phyloP scores from a whole-genome alignment of 2,329 filamentous ascomycete genomes.

The Trichoderma sp. region DNA sequence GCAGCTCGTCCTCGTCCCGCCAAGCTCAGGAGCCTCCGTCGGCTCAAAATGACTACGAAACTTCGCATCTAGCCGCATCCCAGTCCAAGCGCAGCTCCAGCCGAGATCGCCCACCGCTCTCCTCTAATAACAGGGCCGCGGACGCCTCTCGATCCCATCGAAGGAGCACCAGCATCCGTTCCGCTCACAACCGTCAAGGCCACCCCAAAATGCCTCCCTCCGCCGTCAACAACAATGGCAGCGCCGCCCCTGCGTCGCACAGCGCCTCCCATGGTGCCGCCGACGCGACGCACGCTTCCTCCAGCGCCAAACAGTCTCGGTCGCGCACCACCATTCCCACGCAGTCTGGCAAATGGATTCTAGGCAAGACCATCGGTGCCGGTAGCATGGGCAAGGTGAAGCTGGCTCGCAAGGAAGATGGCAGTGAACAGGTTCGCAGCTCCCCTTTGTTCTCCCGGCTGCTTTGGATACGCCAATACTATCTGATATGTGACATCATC shows the following conservation, averaged over 20 bases:
- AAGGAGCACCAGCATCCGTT: slow-evolving; percentile 56
- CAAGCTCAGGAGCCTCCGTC: slow-evolving; percentile 49
- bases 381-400: slow-evolving; percentile 99
- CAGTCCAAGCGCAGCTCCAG: slow-evolving; percentile 66
- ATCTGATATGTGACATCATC: neutral
- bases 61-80: slow-evolving; percentile 63
- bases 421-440: slow-evolving; percentile 77
- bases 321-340: slow-evolving; percentile 84
- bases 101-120: slow-evolving; percentile 57
- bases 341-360: slow-evolving; percentile 86
- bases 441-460: neutral
- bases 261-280: slow-evolving; percentile 42
- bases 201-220: slow-evolving; percentile 54
- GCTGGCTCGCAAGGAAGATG: slow-evolving; percentile 85
- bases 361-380: slow-evolving; percentile 95
- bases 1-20: slow-evolving; percentile 47
- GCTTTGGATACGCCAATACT: slow-evolving; percentile 6
- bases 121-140: slow-evolving; percentile 47
- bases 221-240: slow-evolving; percentile 57
- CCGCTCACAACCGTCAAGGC: slow-evolving; percentile 43
- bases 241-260: slow-evolving; percentile 54
- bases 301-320: slow-evolving; percentile 55
- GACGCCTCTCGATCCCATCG: slow-evolving; percentile 46
- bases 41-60: slow-evolving; percentile 72
- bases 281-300: slow-evolving; percentile 43